phyloP scores from a whole-genome alignment of 202 grass and related monocot genomes.

The Eragrostis tef region DNA sequence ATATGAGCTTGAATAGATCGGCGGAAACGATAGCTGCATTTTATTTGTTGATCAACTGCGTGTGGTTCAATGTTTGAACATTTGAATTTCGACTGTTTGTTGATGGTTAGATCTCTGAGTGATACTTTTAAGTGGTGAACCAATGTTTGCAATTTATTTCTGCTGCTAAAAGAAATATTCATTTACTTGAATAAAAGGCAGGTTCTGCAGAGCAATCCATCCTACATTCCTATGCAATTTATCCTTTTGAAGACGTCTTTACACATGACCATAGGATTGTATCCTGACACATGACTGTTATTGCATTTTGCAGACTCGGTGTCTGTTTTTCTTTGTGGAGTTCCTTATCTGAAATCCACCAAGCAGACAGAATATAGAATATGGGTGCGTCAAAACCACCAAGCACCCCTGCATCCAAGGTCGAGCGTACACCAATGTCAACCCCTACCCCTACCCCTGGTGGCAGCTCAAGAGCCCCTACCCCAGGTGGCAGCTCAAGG shows the following conservation, averaged over 20 bases:
- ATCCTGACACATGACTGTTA: neutral
- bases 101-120: slow-evolving; percentile 1
- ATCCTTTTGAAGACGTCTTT: neutral
- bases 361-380: no score
- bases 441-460: slow-evolving; percentile 60
- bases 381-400: slow-evolving; percentile 64
- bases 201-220: neutral
- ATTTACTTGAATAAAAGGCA: neutral
- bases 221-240: neutral
- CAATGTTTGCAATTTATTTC: slow-evolving; percentile 6
- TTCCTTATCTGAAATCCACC: neutral
- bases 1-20: neutral
- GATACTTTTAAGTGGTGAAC: neutral
- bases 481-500: slow-evolving; percentile 28
- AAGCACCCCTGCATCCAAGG: slow-evolving; percentile 75
- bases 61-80: neutral
- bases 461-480: slow-evolving; percentile 54
- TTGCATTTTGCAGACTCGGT: slow-evolving; percentile 40
- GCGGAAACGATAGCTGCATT: neutral
- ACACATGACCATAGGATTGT: neutral
- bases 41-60: neutral
- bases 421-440: slow-evolving; percentile 67
- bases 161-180: neutral
- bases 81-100: neutral
- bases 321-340: neutral